phyloP scores from a whole-genome alignment of 2,329 filamentous ascomycete species.

The Ascomycota sp. region DNA sequence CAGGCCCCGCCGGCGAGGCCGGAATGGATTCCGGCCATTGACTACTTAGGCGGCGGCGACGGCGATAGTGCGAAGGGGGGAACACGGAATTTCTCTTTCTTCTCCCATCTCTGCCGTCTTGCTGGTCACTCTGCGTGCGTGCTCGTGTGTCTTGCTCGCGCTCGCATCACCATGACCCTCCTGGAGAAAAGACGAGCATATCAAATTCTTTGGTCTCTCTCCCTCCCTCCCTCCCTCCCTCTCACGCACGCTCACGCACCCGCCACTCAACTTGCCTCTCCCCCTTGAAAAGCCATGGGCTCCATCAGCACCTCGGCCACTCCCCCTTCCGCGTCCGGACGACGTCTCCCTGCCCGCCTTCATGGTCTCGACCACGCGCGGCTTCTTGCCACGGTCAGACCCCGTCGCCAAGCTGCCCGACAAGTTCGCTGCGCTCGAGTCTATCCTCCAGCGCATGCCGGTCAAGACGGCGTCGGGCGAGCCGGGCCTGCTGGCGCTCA shows the following conservation, averaged over 20 bases:
- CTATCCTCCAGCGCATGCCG: conserved; percentile 56
- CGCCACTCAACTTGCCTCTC: neutral
- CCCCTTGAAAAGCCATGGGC: conserved; percentile 19
- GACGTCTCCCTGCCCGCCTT: conserved; percentile 50
- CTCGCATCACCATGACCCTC: no score
- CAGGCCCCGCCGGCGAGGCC: conserved; percentile 16
- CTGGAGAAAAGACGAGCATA: no score
- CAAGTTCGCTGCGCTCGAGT: conserved; percentile 54
- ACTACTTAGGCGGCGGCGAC: conserved; percentile 22
- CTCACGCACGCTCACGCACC: neutral
- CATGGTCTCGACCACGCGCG: conserved; percentile 57
- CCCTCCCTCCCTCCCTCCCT: no score
- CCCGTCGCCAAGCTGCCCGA: conserved; percentile 43
- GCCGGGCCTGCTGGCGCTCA: conserved; percentile 57
- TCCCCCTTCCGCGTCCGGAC: conserved; percentile 33
- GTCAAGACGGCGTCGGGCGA: conserved; percentile 53
- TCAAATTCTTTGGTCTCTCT: neutral
- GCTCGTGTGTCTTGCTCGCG: neutral
- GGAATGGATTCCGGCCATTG: conserved; percentile 27
- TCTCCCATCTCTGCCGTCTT: neutral
- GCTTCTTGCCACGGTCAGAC: conserved; percentile 51
- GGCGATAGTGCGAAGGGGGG: conserved; percentile 5
- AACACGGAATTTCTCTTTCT: neutral
- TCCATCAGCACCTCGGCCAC: conserved; percentile 13
- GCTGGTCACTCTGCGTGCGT: neutral